These are phyloP conservation scores for Botrytis tulipae DNA, from an alignment of 2,329 filamentous ascomycete genomes.

Conservation along the genomic window DNA sequence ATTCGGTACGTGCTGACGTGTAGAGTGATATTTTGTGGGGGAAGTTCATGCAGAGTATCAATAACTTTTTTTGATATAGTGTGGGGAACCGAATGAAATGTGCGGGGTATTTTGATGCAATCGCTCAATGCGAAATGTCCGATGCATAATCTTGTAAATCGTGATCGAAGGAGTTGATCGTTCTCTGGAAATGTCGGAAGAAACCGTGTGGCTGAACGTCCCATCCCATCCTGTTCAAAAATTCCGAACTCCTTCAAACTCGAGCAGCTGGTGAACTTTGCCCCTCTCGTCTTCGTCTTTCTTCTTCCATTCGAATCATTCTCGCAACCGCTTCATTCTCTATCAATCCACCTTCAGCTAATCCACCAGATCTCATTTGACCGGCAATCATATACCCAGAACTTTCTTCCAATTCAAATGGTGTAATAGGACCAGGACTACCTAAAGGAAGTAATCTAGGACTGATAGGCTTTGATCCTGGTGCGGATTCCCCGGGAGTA, in stretches of 20 bases:
- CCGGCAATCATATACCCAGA: slow-evolving; percentile 34
- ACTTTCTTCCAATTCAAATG: slow-evolving; percentile 53
- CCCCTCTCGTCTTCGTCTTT: slow-evolving; percentile 17
- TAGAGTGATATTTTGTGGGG: slow-evolving; percentile 1
- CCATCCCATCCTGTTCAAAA: not conserved
- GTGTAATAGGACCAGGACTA: slow-evolving; percentile 60
- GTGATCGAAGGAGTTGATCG: not conserved
- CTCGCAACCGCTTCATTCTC: slow-evolving; percentile 18
- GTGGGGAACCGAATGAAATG: not conserved
- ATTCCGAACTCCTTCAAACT: not conserved
- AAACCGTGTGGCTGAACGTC: not conserved
- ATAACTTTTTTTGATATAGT: not conserved
- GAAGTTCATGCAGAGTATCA: not conserved
- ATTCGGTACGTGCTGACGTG: not conserved
- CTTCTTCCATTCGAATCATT: slow-evolving; percentile 18
- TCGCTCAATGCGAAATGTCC: not conserved
- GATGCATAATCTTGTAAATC: not conserved
- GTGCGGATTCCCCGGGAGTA: slow-evolving; percentile 36
- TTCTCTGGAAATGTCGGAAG: not conserved
- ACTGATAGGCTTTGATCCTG: slow-evolving; percentile 46
- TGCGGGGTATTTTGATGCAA: slow-evolving; percentile 1
- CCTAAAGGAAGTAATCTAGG: slow-evolving; percentile 53
- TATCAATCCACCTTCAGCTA: slow-evolving; percentile 11
- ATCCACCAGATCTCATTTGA: slow-evolving; percentile 14
- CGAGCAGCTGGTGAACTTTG: slow-evolving; percentile 18